Percentiles rank a stretch among this genome's conserved stretches.
Conservation (phyloP, 2,329 filamentous ascomycete species). For the Fusarium abutilonis region DNA sequence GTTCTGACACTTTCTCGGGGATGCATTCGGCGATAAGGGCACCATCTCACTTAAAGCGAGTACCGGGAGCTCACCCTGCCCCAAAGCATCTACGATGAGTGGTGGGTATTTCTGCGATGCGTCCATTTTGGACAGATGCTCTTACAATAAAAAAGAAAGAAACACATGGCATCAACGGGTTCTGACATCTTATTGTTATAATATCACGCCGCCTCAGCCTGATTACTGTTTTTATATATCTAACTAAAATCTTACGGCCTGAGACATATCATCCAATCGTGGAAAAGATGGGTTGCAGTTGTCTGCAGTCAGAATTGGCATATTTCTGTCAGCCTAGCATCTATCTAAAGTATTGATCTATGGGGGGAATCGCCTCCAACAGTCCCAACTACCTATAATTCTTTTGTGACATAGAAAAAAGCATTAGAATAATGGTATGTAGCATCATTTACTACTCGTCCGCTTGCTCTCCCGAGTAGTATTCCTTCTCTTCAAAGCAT, state of each 20-base stretch:
- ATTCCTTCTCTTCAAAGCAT: slow-evolving; percentile 4
- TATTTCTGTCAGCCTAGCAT: neutral
- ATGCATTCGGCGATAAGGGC: no score
- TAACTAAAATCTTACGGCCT: neutral
- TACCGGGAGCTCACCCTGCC: no score
- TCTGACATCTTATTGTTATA: no score
- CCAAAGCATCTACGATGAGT: no score
- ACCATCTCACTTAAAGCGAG: no score
- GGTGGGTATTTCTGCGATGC: no score
- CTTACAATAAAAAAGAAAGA: no score
- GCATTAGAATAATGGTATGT: slow-evolving; percentile 23
- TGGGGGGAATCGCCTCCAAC: slow-evolving; percentile 5
- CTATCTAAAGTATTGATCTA: slow-evolving; percentile 10
- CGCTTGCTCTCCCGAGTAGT: slow-evolving; percentile 13
- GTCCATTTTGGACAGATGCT: no score
- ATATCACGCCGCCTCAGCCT: neutral
- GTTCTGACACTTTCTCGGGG: no score
- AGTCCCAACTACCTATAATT: neutral
- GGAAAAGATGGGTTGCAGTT: neutral
- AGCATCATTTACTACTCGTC: slow-evolving; percentile 10
- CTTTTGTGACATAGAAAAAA: slow-evolving; percentile 19
- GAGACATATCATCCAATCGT: neutral
- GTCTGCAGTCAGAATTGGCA: neutral
- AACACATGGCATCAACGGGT: no score
- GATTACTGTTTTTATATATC: neutral